phyloP scores from a whole-genome alignment of 345 rosid genomes.

The Abelmoschus esculentus region DNA sequence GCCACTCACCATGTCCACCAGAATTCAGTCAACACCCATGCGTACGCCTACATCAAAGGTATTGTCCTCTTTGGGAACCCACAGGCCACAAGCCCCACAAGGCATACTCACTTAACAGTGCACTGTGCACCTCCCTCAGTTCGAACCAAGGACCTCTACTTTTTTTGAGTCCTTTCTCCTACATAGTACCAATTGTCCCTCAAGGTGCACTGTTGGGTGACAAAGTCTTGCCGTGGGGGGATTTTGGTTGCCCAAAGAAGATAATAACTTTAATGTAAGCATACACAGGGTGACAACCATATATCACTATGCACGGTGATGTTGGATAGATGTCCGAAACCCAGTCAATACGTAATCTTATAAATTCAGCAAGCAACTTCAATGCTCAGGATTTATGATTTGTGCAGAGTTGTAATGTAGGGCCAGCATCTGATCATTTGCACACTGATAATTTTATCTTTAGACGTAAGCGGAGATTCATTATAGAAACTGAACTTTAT shows the following conservation, averaged over 20 bases:
- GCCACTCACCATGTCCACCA: not conserved
- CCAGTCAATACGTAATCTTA: not conserved
- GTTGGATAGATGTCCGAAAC: not conserved
- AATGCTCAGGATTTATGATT: not conserved
- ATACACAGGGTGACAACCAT: not conserved
- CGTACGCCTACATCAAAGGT: not conserved
- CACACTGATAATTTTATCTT: not conserved
- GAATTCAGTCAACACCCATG: not conserved
- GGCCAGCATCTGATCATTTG: not conserved
- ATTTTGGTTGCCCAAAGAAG: not conserved
- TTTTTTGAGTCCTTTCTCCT: not conserved
- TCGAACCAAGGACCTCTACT: not conserved
- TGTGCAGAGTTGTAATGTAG: not conserved
- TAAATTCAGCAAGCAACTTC: not conserved
- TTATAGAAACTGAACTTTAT: slow-evolving; percentile 2
- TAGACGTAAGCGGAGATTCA: not conserved
- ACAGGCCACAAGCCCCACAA: not conserved
- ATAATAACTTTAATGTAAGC: not conserved
- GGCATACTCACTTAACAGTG: not conserved
- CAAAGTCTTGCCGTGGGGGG: not conserved
- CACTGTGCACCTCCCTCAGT: not conserved
- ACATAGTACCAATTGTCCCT: too few relatives aligned
- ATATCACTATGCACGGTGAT: not conserved
- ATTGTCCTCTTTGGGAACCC: not conserved
- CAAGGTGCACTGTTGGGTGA: not conserved